Evolutionary conservation across 768 basidiomycete genomes (phyloP), one percentile per base, ranked within the genome.

Genomic region (Hericium coralloides): DNA sequence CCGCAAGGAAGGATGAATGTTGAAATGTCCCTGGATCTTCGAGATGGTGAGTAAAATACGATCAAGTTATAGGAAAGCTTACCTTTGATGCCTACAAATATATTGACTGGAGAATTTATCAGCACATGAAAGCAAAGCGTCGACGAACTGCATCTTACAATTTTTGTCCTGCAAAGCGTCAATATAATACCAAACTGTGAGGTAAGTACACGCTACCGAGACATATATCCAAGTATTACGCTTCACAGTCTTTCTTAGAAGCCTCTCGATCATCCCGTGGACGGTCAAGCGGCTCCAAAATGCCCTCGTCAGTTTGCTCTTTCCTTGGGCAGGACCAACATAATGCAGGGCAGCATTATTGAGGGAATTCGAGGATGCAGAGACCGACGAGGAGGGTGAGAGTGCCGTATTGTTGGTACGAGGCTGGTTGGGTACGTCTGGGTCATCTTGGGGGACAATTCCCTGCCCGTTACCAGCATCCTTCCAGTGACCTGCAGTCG

Each of bases 201-300:
- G 12, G n/a, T 58, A 10, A 31, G 6, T 15, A 39, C 4, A 41
- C 38, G 52, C 61, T 63, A 83, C 83, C 52, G 80, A 73, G 9
- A 82, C 80, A 66, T 85, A 87, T 37, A 88, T 85, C 84, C 84
- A 87, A 2, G 82, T 84, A 66, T 85, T 81, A 38, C 74, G 70
- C 58, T 72, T 70, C 10, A 85, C 71, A 0, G 82, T 84, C 68
- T 83, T 84, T 51, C 81, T 68, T 52, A 86, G 66, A 50, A 86
- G 59, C 53, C 76, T 72, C 53, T 85, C 78, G 52, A 76, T 70
- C 20, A 80, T 65, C 5, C 83, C 83, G n/a, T 69, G 67, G 7
- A 75, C 62, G 9, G 81, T 84, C 51, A 85, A 75, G 55, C 73
- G 68, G 45, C 74, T 72, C 55, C 73, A 69, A 25, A 81, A 57